phyloP scores from a whole-genome alignment of 129 eudicot genomes.

The Escallonia rubra region DNA sequence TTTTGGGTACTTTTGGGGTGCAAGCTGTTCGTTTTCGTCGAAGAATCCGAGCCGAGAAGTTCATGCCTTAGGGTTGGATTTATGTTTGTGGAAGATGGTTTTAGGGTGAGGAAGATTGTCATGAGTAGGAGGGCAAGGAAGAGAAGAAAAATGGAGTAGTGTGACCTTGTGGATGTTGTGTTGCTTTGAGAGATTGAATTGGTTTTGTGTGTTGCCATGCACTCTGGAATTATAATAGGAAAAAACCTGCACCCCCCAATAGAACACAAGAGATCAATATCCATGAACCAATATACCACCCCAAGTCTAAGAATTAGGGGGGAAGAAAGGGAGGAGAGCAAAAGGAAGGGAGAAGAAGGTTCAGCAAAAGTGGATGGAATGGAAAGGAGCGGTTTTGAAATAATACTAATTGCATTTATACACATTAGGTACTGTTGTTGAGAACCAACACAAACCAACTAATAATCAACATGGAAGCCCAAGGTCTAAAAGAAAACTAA shows the following conservation, averaged over 20 bases:
- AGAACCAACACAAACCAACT: neutral
- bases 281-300: slow-evolving; percentile 67
- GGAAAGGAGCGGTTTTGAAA: slow-evolving; percentile 27
- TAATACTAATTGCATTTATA: neutral
- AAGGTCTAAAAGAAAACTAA: neutral
- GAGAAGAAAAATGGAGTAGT: slow-evolving; percentile 7
- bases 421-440: slow-evolving; percentile 7
- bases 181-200: too few species aligned
- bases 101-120: slow-evolving; percentile 18
- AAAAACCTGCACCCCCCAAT: slow-evolving; percentile 59
- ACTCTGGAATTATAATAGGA: slow-evolving; percentile 25
- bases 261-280: slow-evolving; percentile 71
- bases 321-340: too few species aligned
- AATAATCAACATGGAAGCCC: slow-evolving; percentile 3
- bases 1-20: too few species aligned
- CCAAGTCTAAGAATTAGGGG: slow-evolving; percentile 11
- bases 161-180: slow-evolving; percentile 14
- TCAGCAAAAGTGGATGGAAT: slow-evolving; percentile 18
- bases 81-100: too few species aligned
- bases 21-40: too few species aligned
- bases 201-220: slow-evolving; percentile 59
- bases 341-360: slow-evolving; percentile 1
- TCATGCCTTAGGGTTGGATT: too few species aligned
- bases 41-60: too few species aligned
- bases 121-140: slow-evolving; percentile 27